Conservation (phyloP, 2,329 filamentous ascomycete species). For the Kalaharituber pfeilii region DNA sequence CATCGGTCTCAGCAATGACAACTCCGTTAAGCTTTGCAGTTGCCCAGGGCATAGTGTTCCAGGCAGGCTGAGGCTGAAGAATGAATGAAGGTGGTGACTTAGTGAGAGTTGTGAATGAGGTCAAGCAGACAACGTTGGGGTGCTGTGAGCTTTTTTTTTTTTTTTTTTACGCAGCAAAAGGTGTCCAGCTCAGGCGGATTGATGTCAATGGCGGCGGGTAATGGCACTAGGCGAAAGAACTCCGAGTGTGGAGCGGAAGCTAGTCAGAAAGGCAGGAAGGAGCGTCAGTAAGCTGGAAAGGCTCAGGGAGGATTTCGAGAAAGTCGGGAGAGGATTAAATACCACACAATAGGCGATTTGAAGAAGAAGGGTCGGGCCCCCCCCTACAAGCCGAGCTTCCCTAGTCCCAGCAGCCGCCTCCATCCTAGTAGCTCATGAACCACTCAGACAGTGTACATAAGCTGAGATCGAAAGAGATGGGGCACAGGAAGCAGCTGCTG, state of each 20-base stretch:
- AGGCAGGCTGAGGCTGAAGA: too few species aligned
- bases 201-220: too few species aligned
- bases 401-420: not conserved
- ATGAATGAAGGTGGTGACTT: too few species aligned
- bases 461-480: too few species aligned
- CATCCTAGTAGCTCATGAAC: not conserved
- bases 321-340: not conserved
- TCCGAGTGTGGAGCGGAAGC: not conserved
- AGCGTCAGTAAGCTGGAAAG: not conserved
- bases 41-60: not conserved
- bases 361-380: not conserved
- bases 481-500: too few species aligned
- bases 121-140: too few species aligned
- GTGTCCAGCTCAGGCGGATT: too few species aligned
- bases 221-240: too few species aligned
- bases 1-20: slow-evolving; percentile 1
- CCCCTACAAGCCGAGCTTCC: not conserved
- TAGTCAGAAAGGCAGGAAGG: not conserved
- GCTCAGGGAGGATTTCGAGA: not conserved
- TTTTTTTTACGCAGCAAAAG: too few species aligned
- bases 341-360: not conserved
- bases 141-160: not conserved
- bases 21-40: not conserved
- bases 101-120: too few species aligned
- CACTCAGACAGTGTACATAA: not conserved